phyloP scores from a whole-genome alignment of 2,329 filamentous ascomycete genomes.

The Xylariomycetidae sp. region DNA sequence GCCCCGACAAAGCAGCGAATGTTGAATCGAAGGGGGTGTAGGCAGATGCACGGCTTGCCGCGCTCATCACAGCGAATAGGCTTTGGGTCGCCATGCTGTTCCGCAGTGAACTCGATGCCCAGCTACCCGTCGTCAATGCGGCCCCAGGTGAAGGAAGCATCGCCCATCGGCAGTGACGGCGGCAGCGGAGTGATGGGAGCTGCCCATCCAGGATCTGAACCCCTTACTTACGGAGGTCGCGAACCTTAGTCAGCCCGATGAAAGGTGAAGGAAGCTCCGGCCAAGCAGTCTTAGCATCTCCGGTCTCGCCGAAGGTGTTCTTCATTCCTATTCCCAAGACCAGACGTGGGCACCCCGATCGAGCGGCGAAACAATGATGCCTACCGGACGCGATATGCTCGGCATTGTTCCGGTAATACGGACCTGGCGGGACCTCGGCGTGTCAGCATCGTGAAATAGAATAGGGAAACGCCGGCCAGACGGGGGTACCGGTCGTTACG shows the following conservation, averaged over 20 bases:
- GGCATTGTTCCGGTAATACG: slow-evolving; percentile 32
- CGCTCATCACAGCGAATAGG: slow-evolving; percentile 51
- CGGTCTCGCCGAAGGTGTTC: slow-evolving; percentile 62
- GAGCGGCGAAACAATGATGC: slow-evolving; percentile 62
- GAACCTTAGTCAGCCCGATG: slow-evolving; percentile 52
- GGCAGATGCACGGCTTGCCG: slow-evolving; percentile 56
- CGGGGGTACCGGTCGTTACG: slow-evolving; percentile 61
- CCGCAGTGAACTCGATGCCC: slow-evolving; percentile 42
- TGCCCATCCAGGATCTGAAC: slow-evolving; percentile 53
- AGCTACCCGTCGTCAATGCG: slow-evolving; percentile 32
- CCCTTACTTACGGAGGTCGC: slow-evolving; percentile 44
- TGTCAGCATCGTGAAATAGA: slow-evolving; percentile 12
- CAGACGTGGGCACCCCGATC: slow-evolving; percentile 55
- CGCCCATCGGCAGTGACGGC: slow-evolving; percentile 30
- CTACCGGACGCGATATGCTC: slow-evolving; percentile 42
- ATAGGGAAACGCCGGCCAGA: slow-evolving; percentile 38
- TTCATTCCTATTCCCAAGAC: slow-evolving; percentile 63
- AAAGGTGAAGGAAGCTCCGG: slow-evolving; percentile 56
- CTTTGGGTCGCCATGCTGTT: slow-evolving; percentile 42
- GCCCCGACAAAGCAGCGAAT: too few relatives aligned
- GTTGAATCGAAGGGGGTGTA: too few relatives aligned
- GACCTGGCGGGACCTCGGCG: slow-evolving; percentile 7
- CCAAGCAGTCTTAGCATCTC: slow-evolving; percentile 47
- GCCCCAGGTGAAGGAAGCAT: slow-evolving; percentile 35
- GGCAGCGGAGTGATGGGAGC: slow-evolving; percentile 59